A percentile compares a stretch with the other conserved stretches of the same genome.
These are phyloP conservation scores for Cercospora brassicicola DNA, from an alignment of 2,329 filamentous ascomycete species.

Conservation along the genomic window DNA sequence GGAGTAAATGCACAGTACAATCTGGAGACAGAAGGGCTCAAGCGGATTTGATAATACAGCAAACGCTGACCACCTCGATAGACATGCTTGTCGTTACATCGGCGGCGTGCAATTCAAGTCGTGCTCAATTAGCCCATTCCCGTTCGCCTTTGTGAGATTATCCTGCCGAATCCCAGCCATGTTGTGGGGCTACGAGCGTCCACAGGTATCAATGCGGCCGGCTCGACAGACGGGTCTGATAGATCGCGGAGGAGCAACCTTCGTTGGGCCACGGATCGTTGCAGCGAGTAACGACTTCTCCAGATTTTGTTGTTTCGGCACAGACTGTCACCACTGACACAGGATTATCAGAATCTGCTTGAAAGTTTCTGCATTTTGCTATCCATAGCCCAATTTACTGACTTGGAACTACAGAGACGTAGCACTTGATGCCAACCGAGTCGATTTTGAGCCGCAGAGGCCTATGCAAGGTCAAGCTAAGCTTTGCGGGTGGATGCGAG, in stretches of 20 bases:
- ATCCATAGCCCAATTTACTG: neutral
- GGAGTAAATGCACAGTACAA: neutral
- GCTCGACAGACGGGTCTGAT: neutral
- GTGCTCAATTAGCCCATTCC: neutral
- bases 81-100: neutral
- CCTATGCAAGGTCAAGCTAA: neutral
- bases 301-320: neutral
- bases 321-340: neutral
- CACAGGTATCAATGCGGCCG: neutral
- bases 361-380: neutral
- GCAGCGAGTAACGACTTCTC: neutral
- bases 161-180: neutral
- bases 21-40: neutral
- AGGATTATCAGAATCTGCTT: neutral
- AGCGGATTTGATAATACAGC: neutral
- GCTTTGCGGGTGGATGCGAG: neutral
- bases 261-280: neutral
- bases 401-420: neutral
- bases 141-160: neutral
- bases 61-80: neutral
- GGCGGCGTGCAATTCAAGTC: neutral
- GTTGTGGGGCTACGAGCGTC: neutral
- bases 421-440: neutral
- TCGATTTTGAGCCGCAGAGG: neutral
- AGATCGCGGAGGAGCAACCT: neutral